Conservation (phyloP, 2,329 filamentous ascomycete genomes). For the Aureobasidium lini region DNA sequence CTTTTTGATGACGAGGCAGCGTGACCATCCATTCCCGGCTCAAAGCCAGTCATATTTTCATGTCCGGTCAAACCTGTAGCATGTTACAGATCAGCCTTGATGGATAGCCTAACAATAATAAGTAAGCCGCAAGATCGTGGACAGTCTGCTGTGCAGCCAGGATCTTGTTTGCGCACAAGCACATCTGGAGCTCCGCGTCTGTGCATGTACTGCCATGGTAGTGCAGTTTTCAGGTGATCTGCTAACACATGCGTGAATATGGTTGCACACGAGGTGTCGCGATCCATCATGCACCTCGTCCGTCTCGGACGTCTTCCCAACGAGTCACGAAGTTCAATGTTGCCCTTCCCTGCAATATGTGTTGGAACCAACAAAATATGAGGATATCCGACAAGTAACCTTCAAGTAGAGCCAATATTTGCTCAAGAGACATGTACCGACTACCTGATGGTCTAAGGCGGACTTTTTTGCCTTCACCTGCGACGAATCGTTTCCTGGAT, state of each 20-base stretch:
- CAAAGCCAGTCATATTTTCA: neutral
- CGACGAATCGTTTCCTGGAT: neutral
- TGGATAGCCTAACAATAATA: neutral
- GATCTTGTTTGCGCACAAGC: constrained; percentile 3
- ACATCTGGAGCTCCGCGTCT: neutral
- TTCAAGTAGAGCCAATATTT: neutral
- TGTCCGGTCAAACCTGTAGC: neutral
- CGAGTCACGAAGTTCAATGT: neutral
- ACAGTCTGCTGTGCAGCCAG: constrained; percentile 5
- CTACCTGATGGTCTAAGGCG: neutral
- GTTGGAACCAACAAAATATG: neutral
- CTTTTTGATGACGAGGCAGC: constrained; percentile 5
- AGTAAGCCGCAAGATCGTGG: constrained; percentile 1
- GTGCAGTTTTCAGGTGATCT: neutral
- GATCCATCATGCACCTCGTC: neutral
- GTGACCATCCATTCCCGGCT: neutral
- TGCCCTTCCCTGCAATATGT: neutral
- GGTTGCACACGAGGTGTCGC: neutral
- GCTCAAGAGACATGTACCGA: neutral
- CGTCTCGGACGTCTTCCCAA: neutral
- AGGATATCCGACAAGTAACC: neutral
- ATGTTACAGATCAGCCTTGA: constrained; percentile 8
- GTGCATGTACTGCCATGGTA: constrained; percentile 9
- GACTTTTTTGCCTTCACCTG: neutral
- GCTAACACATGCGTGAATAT: neutral